A percentile compares a stretch with the other conserved stretches of the same genome.
phyloP scores from a whole-genome alignment of 2,329 filamentous ascomycete genomes.

The Anthostomella pinea region DNA sequence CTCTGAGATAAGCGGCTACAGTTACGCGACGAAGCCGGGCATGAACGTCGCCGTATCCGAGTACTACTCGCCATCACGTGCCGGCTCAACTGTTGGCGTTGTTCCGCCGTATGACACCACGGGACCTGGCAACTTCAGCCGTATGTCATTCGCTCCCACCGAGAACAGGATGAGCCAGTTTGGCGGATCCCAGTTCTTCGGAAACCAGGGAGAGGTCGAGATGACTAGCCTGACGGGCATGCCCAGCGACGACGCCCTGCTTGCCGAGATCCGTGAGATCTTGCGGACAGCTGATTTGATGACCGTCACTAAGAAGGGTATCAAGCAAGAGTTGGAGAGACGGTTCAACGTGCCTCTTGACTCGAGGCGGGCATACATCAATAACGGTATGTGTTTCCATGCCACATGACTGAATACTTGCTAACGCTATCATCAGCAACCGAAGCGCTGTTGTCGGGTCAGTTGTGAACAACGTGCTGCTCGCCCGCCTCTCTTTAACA shows the following conservation, averaged over 20 bases:
- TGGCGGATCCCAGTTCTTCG: constrained; percentile 57
- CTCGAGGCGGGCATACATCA: constrained; percentile 87
- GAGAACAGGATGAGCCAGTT: constrained; percentile 65
- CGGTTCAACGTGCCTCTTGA: constrained; percentile 86
- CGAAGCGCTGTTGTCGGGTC: constrained; percentile 74
- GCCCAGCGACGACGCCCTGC: constrained; percentile 82
- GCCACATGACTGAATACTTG: constrained; percentile 15
- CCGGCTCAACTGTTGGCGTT: constrained; percentile 52
- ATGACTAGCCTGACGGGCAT: constrained; percentile 72
- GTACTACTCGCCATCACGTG: constrained; percentile 61
- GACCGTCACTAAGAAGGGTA: constrained; percentile 97
- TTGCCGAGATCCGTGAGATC: constrained; percentile 94
- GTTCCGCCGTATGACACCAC: constrained; percentile 42
- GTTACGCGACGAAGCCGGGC: constrained; percentile 84
- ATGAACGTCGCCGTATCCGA: constrained; percentile 57
- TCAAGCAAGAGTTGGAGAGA: constrained; percentile 89
- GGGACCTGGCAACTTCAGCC: constrained; percentile 50
- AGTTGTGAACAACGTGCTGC: constrained; percentile 49
- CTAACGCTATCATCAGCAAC: constrained; percentile 53
- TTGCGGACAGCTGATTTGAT: constrained; percentile 89
- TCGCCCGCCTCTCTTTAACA: background rate
- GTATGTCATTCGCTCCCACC: constrained; percentile 77
- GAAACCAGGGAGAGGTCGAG: constrained; percentile 62
- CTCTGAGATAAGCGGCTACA: constrained; percentile 90
- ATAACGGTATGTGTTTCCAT: constrained; percentile 66